Evolutionary conservation across 441 rosid genomes (phyloP).

Genomic region (Jatropha podagrica): DNA sequence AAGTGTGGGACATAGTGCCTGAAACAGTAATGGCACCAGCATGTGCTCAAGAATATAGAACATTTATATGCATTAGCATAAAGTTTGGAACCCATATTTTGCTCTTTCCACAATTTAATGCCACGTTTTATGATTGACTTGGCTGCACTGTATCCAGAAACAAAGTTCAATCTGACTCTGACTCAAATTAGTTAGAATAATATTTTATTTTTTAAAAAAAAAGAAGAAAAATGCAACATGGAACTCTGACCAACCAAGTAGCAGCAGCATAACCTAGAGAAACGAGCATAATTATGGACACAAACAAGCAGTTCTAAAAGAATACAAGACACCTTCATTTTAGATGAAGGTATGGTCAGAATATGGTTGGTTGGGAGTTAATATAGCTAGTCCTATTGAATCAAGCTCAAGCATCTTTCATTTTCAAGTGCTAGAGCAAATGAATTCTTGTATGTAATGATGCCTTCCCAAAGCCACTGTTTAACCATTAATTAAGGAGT

Average conservation of each 20-base stretch:
- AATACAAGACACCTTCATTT: not conserved
- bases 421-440: not conserved
- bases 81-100: slow-evolving; percentile 12
- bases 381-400: not conserved
- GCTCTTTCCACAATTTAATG: not conserved
- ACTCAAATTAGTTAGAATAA: not conserved
- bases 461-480: not conserved
- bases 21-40: slow-evolving; percentile 21
- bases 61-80: slow-evolving; percentile 18
- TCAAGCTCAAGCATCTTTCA: not conserved
- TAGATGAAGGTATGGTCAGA: not conserved
- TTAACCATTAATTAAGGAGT: not conserved
- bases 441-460: not conserved
- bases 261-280: not conserved
- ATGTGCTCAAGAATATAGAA: slow-evolving; percentile 25
- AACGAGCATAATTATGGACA: not conserved
- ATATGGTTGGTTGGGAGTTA: not conserved
- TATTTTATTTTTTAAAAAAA: too few relatives aligned
- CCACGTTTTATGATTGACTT: not conserved
- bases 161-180: not conserved
- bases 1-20: slow-evolving; percentile 23
- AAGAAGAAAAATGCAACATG: not conserved
- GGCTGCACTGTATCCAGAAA: slow-evolving; percentile 9
- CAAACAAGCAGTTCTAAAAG: not conserved
- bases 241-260: not conserved